Percentiles rank a stretch among this genome's conserved stretches.
Conservation (phyloP, 495 filamentous ascomycete species). For the Penicillium desertorum region DNA sequence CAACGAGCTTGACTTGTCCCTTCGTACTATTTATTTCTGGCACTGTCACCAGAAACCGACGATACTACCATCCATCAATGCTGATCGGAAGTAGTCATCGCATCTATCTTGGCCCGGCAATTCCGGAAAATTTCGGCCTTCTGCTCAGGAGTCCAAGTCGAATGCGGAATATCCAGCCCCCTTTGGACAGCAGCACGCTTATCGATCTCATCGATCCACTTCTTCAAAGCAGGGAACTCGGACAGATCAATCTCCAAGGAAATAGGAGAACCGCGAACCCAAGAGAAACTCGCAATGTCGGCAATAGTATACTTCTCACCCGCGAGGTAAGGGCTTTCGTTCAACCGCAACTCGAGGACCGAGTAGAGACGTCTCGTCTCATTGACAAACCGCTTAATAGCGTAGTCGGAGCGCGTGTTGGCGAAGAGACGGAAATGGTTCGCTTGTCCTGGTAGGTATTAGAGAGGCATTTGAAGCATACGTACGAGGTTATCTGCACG, state of each 20-base stretch:
- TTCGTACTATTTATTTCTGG: neutral
- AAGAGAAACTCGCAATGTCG: constrained; percentile 41
- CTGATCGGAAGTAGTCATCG: constrained; percentile 32
- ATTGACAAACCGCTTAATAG: constrained; percentile 39
- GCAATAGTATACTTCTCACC: constrained; percentile 45
- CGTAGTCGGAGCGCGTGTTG: constrained; percentile 39
- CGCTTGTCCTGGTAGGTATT: constrained; percentile 34
- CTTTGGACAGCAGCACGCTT: constrained; percentile 35
- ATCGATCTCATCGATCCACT: constrained; percentile 33
- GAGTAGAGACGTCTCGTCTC: constrained; percentile 42
- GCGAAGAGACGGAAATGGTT: constrained; percentile 45
- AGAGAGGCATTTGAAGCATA: neutral
- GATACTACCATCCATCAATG: constrained; percentile 14
- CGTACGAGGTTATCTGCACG: neutral
- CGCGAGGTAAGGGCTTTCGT: constrained; percentile 43
- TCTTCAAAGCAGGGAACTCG: constrained; percentile 39
- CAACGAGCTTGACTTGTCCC: neutral
- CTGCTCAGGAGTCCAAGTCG: constrained; percentile 28
- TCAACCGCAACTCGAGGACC: constrained; percentile 44
- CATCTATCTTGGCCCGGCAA: constrained; percentile 33
- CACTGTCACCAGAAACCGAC: neutral
- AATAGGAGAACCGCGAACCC: constrained; percentile 29
- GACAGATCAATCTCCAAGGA: constrained; percentile 34
- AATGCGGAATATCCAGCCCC: constrained; percentile 27
- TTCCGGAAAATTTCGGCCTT: constrained; percentile 27